phyloP scores from a whole-genome alignment of 208 protist species.

The Trypanosomatidae sp. region DNA sequence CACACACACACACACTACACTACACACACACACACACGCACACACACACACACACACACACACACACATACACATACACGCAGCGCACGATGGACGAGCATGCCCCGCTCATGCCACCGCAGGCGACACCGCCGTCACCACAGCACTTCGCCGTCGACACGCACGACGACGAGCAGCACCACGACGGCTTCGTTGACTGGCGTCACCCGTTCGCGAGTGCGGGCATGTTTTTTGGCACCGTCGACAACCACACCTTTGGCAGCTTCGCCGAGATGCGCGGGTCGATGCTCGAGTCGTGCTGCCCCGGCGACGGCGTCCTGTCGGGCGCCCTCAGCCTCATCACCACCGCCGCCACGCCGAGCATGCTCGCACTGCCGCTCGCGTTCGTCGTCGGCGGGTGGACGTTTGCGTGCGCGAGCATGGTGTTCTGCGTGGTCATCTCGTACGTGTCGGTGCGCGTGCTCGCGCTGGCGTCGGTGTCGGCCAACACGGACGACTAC shows the following conservation, averaged over 20 bases:
- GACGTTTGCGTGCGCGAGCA: conserved; percentile 25
- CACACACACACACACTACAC: too few species aligned
- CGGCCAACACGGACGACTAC: conserved; percentile 62
- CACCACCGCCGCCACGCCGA: conserved; percentile 46
- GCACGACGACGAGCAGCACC: too few species aligned
- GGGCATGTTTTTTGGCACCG: background rate
- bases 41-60: too few species aligned
- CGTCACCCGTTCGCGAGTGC: too few species aligned
- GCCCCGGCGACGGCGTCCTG: conserved; percentile 47
- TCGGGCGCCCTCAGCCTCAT: conserved; percentile 54
- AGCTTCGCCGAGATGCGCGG: conserved; percentile 60
- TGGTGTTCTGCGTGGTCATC: conserved; percentile 37
- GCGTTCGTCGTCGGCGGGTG: conserved; percentile 50
- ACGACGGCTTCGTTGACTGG: too few species aligned
- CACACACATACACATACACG: too few species aligned
- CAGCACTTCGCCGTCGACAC: too few species aligned
- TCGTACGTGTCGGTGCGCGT: conserved; percentile 62
- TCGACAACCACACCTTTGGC: conserved; percentile 46
- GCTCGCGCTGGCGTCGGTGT: conserved; percentile 52
- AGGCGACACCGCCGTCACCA: too few species aligned
- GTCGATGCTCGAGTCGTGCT: conserved; percentile 59
- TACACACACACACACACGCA: too few species aligned
- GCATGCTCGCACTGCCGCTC: conserved; percentile 62
- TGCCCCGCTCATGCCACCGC: too few species aligned
- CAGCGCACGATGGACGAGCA: too few species aligned